phyloP scores from a whole-genome alignment of 2,329 filamentous ascomycete genomes.

The Juglanconis sp. region DNA sequence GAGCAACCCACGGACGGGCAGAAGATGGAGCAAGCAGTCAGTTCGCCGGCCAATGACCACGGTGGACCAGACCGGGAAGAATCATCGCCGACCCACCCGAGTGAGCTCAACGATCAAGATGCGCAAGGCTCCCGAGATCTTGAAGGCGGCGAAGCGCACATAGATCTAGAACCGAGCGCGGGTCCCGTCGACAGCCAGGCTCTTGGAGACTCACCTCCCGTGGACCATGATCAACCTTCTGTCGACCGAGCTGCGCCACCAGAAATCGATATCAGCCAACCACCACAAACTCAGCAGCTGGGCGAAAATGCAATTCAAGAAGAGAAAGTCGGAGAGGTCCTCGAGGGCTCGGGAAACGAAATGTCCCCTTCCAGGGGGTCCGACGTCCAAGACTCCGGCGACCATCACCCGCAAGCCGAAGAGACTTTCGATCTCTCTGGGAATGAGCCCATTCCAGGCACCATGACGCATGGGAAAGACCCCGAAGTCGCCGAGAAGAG shows the following conservation, averaged over 20 bases:
- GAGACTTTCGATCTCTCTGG: conserved; percentile 14
- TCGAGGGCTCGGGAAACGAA: conserved; percentile 9
- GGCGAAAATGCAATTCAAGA: background rate
- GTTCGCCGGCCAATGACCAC: background rate
- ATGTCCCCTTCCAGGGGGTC: background rate
- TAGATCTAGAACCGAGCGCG: background rate
- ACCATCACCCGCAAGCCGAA: background rate
- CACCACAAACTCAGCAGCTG: background rate
- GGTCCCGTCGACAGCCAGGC: background rate
- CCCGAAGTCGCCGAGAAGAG: background rate
- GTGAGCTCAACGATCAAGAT: background rate
- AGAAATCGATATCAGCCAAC: background rate
- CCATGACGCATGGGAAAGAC: conserved; percentile 19
- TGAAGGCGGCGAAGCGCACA: background rate
- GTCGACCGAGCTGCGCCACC: background rate
- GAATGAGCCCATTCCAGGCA: conserved; percentile 16
- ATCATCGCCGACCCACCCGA: background rate
- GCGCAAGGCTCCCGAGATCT: background rate
- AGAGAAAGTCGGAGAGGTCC: background rate
- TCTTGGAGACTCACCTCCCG: background rate
- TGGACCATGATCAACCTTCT: background rate
- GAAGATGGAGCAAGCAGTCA: background rate
- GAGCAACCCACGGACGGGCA: background rate
- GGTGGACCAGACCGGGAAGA: background rate
- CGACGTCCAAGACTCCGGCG: background rate